A percentile compares a stretch with the other conserved stretches of the same genome.
Conservation (phyloP, 106 monocot genomes). For the Phalaenopsis equestris region DNA sequence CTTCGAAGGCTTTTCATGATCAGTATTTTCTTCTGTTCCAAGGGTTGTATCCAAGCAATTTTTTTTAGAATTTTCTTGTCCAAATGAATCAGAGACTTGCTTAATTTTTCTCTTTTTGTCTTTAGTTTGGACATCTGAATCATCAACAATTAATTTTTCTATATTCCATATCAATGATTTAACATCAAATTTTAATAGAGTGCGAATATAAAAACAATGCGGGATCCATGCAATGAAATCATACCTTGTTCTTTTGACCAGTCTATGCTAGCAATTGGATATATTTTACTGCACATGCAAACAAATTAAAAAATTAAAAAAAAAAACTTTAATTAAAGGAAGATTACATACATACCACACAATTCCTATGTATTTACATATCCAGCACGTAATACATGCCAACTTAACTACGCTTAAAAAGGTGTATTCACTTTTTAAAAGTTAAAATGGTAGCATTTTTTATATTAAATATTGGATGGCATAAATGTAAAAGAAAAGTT, state of each 20-base stretch:
- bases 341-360: too few species aligned
- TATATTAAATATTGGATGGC: too few species aligned
- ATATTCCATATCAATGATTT: neutral
- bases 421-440: too few species aligned
- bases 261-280: conserved; percentile 6
- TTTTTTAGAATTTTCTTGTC: conserved; percentile 10
- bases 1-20: neutral
- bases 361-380: too few species aligned
- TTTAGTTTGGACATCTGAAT: conserved; percentile 15
- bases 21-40: conserved; percentile 6
- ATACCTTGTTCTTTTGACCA: conserved; percentile 10
- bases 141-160: conserved; percentile 6
- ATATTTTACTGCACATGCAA: conserved; percentile 9
- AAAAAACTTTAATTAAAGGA: too few species aligned
- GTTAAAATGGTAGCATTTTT: too few species aligned
- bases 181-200: neutral
- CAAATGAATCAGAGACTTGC: conserved; percentile 1
- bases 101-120: conserved; percentile 30
- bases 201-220: neutral
- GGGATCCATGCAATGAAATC: neutral
- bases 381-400: too few species aligned
- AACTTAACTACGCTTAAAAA: too few species aligned
- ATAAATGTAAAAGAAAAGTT: too few species aligned
- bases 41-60: neutral
- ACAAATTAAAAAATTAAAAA: neutral